These are phyloP conservation scores for Tylopilus rubrobrunneus DNA, from an alignment of 768 basidiomycete genomes.

Conservation along the genomic window DNA sequence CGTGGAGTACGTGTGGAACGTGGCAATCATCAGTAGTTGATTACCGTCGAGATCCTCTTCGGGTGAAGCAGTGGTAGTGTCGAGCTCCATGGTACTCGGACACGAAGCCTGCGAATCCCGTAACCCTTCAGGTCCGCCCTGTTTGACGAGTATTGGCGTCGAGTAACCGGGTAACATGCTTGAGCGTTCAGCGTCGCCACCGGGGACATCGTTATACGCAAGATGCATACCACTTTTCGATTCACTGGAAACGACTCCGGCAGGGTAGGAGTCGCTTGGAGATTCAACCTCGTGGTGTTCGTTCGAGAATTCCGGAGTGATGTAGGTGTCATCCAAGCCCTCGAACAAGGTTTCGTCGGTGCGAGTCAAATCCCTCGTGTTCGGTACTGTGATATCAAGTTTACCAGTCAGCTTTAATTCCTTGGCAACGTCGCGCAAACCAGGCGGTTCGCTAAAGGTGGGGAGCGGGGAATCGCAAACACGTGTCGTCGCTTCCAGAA, in stretches of 20 bases:
- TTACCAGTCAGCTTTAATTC: constrained; percentile 1
- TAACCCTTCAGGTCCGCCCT: background rate
- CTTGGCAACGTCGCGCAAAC: constrained; percentile 6
- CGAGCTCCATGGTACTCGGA: constrained; percentile 12
- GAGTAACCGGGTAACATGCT: background rate
- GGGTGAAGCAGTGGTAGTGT: constrained; percentile 5
- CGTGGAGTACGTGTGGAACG: constrained; percentile 26
- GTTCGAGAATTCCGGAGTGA: background rate
- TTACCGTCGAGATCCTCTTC: constrained; percentile 22
- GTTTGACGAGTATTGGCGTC: background rate
- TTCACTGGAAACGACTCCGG: background rate
- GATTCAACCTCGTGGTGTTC: constrained; percentile 1
- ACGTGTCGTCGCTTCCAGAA: constrained; percentile 31
- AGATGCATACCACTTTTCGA: background rate
- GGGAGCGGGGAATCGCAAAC: constrained; percentile 5
- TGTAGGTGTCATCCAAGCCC: constrained; percentile 1
- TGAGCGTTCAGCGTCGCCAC: background rate
- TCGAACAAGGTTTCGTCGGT: background rate
- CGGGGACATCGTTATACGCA: background rate
- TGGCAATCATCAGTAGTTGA: constrained; percentile 11
- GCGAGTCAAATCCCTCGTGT: background rate
- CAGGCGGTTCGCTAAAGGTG: background rate
- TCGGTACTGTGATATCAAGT: background rate
- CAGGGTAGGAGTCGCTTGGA: background rate
- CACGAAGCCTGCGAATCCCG: constrained; percentile 14